Conservation (phyloP, 2,329 filamentous ascomycete genomes). For the Cytospora leucostoma region DNA sequence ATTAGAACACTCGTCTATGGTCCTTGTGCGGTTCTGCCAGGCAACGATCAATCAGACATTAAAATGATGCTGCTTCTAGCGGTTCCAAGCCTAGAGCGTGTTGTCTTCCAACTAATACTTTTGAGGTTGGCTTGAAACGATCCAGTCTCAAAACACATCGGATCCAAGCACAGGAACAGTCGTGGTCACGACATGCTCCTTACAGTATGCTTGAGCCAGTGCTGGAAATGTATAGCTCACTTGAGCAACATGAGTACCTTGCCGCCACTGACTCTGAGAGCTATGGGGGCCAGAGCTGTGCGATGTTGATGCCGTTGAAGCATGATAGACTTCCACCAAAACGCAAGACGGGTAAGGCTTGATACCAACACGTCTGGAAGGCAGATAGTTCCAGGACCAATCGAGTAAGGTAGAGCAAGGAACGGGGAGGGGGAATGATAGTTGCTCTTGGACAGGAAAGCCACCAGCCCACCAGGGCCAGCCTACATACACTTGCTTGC, state of each 20-base stretch:
- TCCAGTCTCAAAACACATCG: constrained; percentile 1
- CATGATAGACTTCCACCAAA: not conserved
- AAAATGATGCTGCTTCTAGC: not conserved
- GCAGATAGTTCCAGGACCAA: not conserved
- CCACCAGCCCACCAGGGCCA: not conserved
- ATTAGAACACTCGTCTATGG: too few species aligned
- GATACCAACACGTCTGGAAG: not conserved
- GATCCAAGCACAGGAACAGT: constrained; percentile 5
- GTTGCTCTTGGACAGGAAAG: not conserved
- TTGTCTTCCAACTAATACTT: not conserved
- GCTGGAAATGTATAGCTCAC: not conserved
- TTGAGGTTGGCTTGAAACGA: not conserved
- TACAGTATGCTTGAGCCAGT: not conserved
- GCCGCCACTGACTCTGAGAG: not conserved
- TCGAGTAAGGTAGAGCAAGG: not conserved
- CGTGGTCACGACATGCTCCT: not conserved
- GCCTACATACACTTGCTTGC: constrained; percentile 10
- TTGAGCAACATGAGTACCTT: not conserved
- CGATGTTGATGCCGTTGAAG: not conserved
- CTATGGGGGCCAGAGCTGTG: too few species aligned
- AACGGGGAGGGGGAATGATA: not conserved
- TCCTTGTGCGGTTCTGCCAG: not conserved
- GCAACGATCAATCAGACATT: not conserved
- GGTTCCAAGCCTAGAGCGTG: not conserved
- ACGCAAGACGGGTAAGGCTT: too few species aligned